Percentiles rank a stretch among this genome's conserved stretches.
Conservation (phyloP, 2,329 filamentous ascomycete genomes). For the Canariomyces notabilis region DNA sequence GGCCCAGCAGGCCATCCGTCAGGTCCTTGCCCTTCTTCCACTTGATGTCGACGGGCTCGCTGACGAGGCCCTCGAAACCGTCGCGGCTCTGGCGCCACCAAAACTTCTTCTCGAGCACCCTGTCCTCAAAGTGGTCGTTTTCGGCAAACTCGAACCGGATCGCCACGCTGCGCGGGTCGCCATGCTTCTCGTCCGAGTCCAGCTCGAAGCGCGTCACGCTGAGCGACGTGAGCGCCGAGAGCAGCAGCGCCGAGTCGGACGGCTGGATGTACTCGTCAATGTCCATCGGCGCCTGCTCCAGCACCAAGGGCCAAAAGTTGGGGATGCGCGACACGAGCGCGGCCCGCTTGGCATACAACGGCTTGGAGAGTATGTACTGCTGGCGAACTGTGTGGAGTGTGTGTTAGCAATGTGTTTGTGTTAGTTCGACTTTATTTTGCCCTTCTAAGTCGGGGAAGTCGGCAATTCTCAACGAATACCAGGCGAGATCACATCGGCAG, state of each 20-base stretch:
- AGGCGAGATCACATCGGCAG: neutral
- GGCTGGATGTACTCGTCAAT: slow-evolving; percentile 86
- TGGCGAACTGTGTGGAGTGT: slow-evolving; percentile 56
- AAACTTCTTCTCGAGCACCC: slow-evolving; percentile 83
- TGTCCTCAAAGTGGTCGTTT: slow-evolving; percentile 79
- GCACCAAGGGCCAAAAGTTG: slow-evolving; percentile 91
- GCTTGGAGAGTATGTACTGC: slow-evolving; percentile 61
- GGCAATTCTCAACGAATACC: too few relatives aligned
- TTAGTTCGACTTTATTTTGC: neutral
- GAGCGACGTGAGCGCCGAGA: slow-evolving; percentile 61
- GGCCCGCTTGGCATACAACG: slow-evolving; percentile 73
- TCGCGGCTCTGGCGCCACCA: slow-evolving; percentile 69
- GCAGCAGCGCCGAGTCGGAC: slow-evolving; percentile 68
- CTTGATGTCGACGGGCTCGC: slow-evolving; percentile 79
- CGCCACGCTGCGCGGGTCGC: slow-evolving; percentile 74
- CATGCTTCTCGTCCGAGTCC: slow-evolving; percentile 49
- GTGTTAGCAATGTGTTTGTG: slow-evolving; percentile 7
- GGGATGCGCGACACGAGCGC: slow-evolving; percentile 66
- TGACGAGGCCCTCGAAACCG: slow-evolving; percentile 72
- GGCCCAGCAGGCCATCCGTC: slow-evolving; percentile 72
- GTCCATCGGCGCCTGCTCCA: slow-evolving; percentile 80
- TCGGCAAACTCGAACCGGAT: slow-evolving; percentile 73
- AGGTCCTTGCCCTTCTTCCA: slow-evolving; percentile 86
- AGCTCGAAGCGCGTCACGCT: slow-evolving; percentile 79
- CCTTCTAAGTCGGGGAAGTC: neutral